phyloP scores from a whole-genome alignment of 2,329 filamentous ascomycete genomes.

The Cladosporium sp. region DNA sequence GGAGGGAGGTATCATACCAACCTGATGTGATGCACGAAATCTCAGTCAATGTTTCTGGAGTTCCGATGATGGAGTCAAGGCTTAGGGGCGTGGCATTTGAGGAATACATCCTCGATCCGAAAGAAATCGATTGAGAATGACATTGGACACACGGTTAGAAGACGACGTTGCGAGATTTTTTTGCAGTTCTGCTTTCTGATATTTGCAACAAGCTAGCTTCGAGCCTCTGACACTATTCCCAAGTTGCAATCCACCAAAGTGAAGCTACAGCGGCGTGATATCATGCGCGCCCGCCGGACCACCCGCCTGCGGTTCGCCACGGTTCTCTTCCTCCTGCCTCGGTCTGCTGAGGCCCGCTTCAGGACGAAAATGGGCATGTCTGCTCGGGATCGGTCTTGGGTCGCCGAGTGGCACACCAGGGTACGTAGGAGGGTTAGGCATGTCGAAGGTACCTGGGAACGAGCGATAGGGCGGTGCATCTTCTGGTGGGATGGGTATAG shows the following conservation, averaged over 20 bases:
- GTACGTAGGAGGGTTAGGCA: not conserved
- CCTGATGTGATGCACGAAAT: constrained; percentile 17
- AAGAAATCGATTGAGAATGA: not conserved
- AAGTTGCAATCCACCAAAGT: too few relatives aligned
- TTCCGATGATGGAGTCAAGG: not conserved
- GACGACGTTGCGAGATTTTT: not conserved
- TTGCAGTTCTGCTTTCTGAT: not conserved
- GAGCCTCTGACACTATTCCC: too few relatives aligned
- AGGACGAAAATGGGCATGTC: constrained; percentile 9
- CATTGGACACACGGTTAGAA: too few relatives aligned
- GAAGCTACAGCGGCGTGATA: not conserved
- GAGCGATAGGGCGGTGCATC: not conserved
- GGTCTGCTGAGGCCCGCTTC: constrained; percentile 12
- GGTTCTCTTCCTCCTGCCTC: constrained; percentile 16
- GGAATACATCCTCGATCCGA: constrained; percentile 11
- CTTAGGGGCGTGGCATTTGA: constrained; percentile 22
- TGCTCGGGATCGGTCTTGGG: not conserved
- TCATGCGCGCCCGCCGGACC: constrained; percentile 1
- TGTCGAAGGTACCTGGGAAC: not conserved
- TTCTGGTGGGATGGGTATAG: not conserved
- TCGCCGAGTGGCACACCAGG: not conserved
- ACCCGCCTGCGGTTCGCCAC: constrained; percentile 16
- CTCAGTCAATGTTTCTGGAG: constrained; percentile 6
- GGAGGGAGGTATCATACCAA: constrained; percentile 26
- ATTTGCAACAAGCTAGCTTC: too few relatives aligned